Evolutionary conservation across 139 green algal species (phyloP), one percentile per base, ranked within the genome.

Genomic region (Pleodorina starrii): DNA sequence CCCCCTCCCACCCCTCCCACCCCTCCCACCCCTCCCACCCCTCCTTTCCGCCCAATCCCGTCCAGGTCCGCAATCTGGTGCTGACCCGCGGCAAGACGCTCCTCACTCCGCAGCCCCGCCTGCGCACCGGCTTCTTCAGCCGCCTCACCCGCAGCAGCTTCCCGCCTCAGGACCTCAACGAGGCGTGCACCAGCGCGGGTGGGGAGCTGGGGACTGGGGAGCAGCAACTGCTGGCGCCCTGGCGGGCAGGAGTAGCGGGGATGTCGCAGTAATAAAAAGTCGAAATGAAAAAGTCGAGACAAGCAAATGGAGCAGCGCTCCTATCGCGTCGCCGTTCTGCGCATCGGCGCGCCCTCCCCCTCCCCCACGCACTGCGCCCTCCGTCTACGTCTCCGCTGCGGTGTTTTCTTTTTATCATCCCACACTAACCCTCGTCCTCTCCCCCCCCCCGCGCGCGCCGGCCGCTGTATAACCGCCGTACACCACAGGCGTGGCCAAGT

Each of bases 111-210:
- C 96, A 97, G 89, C 96, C 96, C 4, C 92, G 95, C 36, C 92
- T 98, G 44, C 88, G 95, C 66, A 98, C 95, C 1, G 95, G 95
- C 72, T 97, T 97, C 91, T 97, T 97, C 86, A 96, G 93, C 29
- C 90, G 74, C 25, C 92, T 97, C 50, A 90, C 69, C 50, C 5
- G 59, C 1, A 85, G 72, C 77, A 59, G 46, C 86, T 83, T 95
- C 38, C 93, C 88, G 11, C 36, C 80, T 1, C 40, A 89, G 27
- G 66, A 88, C n/a, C 60, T 88, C 5, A 88, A 79, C 46, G 82
- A 79, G 32, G 82, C 82, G n/a, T 88, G 82, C 82, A 88, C 75
- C 71, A 85, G 73, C n/a, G 85, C 57, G 1, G 60, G 73, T 85
- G 54, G 29, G 72, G 25, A 16, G 29, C 54, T 66, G 36, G 17